Base-by-base conservation (phyloP, 106 monocot species). In the Allium cepa region DNA sequence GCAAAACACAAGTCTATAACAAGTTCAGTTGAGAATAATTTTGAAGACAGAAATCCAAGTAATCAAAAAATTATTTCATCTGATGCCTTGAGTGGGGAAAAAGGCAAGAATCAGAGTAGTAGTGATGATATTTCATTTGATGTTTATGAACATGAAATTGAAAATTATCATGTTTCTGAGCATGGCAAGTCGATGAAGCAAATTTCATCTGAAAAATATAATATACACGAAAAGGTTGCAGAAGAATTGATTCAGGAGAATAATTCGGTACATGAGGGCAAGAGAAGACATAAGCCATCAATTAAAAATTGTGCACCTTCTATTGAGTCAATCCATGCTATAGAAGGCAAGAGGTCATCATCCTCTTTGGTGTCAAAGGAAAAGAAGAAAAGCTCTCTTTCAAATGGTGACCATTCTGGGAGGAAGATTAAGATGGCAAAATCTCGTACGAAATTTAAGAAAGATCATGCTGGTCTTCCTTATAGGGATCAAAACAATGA, bases 361-460 rank as follows among this genome's bases (percentile, higher is more conserved):
- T 74, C 81, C 63, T 76, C 73, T 71, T 47, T 55, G 67, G 47
- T 62, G 60, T 7, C 64, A 64, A 80, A 78, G 53, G 81, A 82
- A 64, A 83, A 86, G 65, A 88, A 78, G 69, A 79, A 78, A 75
- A 76, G 28, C 15, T 76, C 60, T 53, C 64, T 66, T 72, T 50
- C 64, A 68, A 80, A 69, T 76, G 50, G 60, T 46, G 75, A 76
- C 48, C 56, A 49, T 63, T 36, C 72, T 49, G 80, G 80, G 64
- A 73, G 53, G 4, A 78, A 71, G 53, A 52, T 52, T 46, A 79
- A 77, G 71, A 47, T 8, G 26, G 12, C 16, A 28, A 83, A 72
- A 58, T 61, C 63, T 14, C 48, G 13, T 26, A 83, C 79, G 57
- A 80, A 81, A 52, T 9, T n/a, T 10, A 56, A 58, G n/a, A 62